phyloP scores from a whole-genome alignment of 441 rosid genomes.

The Corymbia citriodora region DNA sequence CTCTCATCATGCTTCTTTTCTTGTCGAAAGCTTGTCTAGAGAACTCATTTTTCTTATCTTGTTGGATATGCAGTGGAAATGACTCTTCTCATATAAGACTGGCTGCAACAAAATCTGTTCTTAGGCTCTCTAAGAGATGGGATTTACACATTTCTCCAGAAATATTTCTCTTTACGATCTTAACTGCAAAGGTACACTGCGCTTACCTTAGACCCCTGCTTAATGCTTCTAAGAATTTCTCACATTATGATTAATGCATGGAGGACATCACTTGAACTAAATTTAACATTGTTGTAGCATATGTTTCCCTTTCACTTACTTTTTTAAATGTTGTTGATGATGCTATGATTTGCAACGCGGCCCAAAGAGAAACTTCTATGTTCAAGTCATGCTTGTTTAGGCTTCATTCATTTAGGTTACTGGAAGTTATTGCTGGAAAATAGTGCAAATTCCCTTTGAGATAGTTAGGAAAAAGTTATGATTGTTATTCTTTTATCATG shows the following conservation, averaged over 20 bases:
- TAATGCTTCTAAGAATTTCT: neutral
- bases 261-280: neutral
- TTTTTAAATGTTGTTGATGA: neutral
- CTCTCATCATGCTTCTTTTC: neutral
- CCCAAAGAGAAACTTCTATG: neutral
- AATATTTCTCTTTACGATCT: conserved; percentile 52
- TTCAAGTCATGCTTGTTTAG: neutral
- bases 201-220: neutral
- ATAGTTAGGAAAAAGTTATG: neutral
- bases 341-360: neutral
- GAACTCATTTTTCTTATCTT: neutral
- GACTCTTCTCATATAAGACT: conserved; percentile 50
- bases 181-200: conserved; percentile 60
- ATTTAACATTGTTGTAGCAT: neutral
- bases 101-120: conserved; percentile 88
- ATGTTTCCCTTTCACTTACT: neutral
- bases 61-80: conserved; percentile 36
- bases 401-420: neutral
- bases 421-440: neutral
- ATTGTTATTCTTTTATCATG: neutral
- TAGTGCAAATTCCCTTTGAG: neutral
- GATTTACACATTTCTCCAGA: conserved; percentile 81
- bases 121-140: conserved; percentile 87
- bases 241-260: neutral
- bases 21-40: neutral